Evolutionary conservation across 768 basidiomycete species (phyloP).

Genomic region (Tylopilus sp.): DNA sequence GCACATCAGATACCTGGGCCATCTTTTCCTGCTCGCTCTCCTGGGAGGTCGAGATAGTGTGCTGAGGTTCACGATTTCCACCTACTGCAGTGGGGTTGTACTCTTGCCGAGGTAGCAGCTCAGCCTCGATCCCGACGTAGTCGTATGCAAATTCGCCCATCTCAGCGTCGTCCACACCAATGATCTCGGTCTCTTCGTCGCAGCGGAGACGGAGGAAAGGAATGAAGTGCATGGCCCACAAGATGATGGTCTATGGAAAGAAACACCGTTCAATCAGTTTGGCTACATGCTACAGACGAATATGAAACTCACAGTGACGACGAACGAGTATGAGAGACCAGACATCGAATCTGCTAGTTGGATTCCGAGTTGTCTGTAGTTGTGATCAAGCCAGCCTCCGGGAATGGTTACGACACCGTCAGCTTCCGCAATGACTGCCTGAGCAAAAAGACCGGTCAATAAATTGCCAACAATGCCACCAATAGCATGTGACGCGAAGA

Average conservation of each 20-base stretch:
- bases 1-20: neutral
- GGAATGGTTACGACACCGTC: slow-evolving; percentile 65
- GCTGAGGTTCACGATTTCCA: slow-evolving; percentile 36
- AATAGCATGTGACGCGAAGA: slow-evolving; percentile 82
- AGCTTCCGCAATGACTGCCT: slow-evolving; percentile 70
- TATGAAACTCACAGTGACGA: slow-evolving; percentile 57
- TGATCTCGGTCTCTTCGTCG: slow-evolving; percentile 60
- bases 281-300: neutral
- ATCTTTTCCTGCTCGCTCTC: slow-evolving; percentile 29
- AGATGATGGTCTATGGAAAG: slow-evolving; percentile 59
- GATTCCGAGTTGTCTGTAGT: slow-evolving; percentile 79
- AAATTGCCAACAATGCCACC: slow-evolving; percentile 82
- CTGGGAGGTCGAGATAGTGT: slow-evolving; percentile 23
- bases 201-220: slow-evolving; percentile 75
- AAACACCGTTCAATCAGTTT: neutral
- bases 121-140: slow-evolving; percentile 71
- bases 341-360: slow-evolving; percentile 76
- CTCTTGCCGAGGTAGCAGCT: slow-evolving; percentile 35
- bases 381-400: slow-evolving; percentile 87
- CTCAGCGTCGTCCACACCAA: slow-evolving; percentile 88
- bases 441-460: slow-evolving; percentile 86
- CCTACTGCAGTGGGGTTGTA: slow-evolving; percentile 26
- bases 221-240: slow-evolving; percentile 86
- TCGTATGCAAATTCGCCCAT: slow-evolving; percentile 91
- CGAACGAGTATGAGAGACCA: slow-evolving; percentile 68